Conservation (phyloP, 805 yeast genomes). For the Cyberlindnera nakhonratchasimensis region DNA sequence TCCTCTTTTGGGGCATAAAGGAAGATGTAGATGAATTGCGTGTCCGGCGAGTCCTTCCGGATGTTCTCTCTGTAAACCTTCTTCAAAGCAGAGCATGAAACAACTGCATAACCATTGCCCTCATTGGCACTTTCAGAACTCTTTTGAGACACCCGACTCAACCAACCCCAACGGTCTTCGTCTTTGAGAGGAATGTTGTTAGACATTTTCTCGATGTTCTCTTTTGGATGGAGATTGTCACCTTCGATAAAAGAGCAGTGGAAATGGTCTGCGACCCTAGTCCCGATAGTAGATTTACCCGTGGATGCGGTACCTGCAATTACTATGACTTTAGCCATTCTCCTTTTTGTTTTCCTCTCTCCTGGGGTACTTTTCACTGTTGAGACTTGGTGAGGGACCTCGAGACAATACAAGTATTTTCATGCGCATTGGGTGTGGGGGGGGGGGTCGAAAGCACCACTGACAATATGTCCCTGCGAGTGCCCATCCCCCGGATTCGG, state of each 20-base stretch:
- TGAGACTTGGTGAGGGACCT: too few relatives aligned
- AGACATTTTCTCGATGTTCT: slow-evolving; percentile 80
- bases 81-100: slow-evolving; percentile 86
- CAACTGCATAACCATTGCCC: slow-evolving; percentile 38
- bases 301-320: slow-evolving; percentile 97
- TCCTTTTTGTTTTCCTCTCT: background rate
- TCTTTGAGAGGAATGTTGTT: slow-evolving; percentile 78
- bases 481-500: too few relatives aligned
- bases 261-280: slow-evolving; percentile 42
- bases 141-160: slow-evolving; percentile 44
- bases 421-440: too few relatives aligned
- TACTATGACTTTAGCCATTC: slow-evolving; percentile 41
- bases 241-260: slow-evolving; percentile 74
- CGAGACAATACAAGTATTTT: too few relatives aligned
- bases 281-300: slow-evolving; percentile 83
- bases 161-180: slow-evolving; percentile 93
- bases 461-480: too few relatives aligned
- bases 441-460: too few relatives aligned
- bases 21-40: slow-evolving; percentile 59
- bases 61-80: slow-evolving; percentile 65
- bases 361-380: too few relatives aligned
- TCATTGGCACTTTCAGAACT: slow-evolving; percentile 39
- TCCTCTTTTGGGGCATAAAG: slow-evolving; percentile 61
- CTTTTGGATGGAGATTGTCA: slow-evolving; percentile 70
- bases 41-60: slow-evolving; percentile 31